A percentile compares a stretch with the other conserved stretches of the same genome.
Evolutionary conservation across 768 basidiomycete genomes (phyloP).

Genomic region (Suillus ampliporus): DNA sequence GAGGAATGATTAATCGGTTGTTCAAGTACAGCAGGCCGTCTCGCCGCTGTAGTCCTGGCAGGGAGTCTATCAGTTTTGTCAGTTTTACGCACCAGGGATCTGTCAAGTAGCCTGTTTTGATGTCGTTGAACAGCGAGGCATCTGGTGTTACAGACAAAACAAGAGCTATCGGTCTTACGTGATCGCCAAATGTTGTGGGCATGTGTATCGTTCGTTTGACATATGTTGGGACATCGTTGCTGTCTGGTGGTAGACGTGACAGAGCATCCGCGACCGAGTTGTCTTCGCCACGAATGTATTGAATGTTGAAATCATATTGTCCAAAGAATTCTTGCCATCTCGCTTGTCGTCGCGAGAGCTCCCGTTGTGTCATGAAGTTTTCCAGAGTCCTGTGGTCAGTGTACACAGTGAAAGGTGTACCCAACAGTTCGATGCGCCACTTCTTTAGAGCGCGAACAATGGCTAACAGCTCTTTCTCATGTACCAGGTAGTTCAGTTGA

Average conservation of each 20-base stretch:
- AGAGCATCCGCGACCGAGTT: conserved; percentile 11
- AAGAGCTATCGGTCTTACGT: conserved; percentile 14
- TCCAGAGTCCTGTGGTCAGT: too few relatives aligned
- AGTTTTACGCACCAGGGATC: not conserved
- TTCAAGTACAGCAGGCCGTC: conserved; percentile 34
- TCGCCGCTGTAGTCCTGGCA: conserved; percentile 28
- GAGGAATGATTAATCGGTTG: conserved; percentile 24
- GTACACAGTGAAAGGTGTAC: not conserved
- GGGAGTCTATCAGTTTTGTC: not conserved
- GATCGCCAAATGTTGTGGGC: conserved; percentile 14
- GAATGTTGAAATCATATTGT: conserved; percentile 43
- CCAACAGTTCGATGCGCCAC: conserved; percentile 30
- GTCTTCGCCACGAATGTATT: conserved; percentile 14
- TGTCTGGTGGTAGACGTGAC: not conserved
- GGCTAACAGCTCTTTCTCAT: conserved; percentile 37
- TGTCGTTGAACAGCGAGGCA: too few relatives aligned
- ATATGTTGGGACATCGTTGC: too few relatives aligned
- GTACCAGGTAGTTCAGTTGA: conserved; percentile 24
- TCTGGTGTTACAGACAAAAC: too few relatives aligned
- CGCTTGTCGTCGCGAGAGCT: conserved; percentile 19
- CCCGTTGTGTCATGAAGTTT: too few relatives aligned
- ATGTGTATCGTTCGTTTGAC: too few relatives aligned
- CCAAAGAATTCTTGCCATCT: conserved; percentile 46
- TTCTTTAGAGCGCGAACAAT: conserved; percentile 34
- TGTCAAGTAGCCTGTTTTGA: too few relatives aligned